Evolutionary conservation across 1,284 basidiomycete genomes (phyloP).

Genomic region (Malassezia globosa): DNA sequence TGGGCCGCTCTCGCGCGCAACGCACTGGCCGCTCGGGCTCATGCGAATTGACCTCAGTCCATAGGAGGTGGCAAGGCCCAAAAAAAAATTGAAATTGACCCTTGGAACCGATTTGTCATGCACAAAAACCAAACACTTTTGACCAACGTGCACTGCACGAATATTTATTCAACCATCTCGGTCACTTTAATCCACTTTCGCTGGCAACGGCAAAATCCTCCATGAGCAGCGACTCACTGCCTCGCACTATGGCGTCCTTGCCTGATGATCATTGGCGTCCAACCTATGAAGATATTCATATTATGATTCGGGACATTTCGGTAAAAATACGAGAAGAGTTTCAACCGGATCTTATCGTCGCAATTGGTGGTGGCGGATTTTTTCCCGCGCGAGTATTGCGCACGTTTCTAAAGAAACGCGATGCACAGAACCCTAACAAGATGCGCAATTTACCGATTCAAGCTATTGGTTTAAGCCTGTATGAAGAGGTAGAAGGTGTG

Average conservation of each 20-base stretch:
- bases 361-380: constrained; percentile 45
- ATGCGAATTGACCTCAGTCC: too few relatives aligned
- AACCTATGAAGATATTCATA: constrained; percentile 46
- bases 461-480: constrained; percentile 44
- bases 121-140: too few relatives aligned
- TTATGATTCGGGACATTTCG: constrained; percentile 36
- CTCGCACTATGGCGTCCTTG: not conserved
- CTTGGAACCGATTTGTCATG: too few relatives aligned
- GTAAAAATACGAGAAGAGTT: constrained; percentile 37
- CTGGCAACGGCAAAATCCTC: too few relatives aligned
- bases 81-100: too few relatives aligned
- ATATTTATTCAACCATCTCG: too few relatives aligned
- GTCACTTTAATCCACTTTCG: too few relatives aligned
- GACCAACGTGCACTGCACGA: too few relatives aligned
- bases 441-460: constrained; percentile 45
- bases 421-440: constrained; percentile 28
- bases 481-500: constrained; percentile 41
- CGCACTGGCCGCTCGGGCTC: too few relatives aligned
- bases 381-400: constrained; percentile 45
- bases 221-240: too few relatives aligned
- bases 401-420: constrained; percentile 42
- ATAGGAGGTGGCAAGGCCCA: too few relatives aligned
- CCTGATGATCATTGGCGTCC: constrained; percentile 45
- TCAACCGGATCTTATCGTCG: constrained; percentile 38
- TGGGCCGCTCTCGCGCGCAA: too few relatives aligned